A percentile compares a stretch with the other conserved stretches of the same genome.
These are phyloP conservation scores for Botrytis tulipae DNA, from an alignment of 2,329 filamentous ascomycete species.

Conservation along the genomic window DNA sequence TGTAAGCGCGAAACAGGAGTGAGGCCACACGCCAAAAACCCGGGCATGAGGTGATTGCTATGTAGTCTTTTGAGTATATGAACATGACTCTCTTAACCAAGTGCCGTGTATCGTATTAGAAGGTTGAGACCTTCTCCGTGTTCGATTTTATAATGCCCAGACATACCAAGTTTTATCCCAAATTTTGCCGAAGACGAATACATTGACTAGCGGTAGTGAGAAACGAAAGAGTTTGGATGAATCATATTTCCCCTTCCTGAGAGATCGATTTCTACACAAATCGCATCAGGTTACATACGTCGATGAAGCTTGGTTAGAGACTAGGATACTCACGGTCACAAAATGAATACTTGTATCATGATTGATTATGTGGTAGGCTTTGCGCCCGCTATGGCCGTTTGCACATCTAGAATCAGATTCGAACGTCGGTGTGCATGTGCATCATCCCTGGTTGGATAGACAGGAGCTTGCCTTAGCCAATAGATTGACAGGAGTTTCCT, in stretches of 20 bases:
- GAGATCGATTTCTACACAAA: neutral
- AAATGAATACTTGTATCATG: neutral
- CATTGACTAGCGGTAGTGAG: neutral
- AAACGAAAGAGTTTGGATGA: neutral
- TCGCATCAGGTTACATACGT: neutral
- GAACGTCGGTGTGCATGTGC: neutral
- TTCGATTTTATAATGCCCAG: neutral
- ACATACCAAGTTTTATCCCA: neutral
- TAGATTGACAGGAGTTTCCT: neutral
- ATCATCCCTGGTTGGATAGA: neutral
- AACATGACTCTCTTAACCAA: neutral
- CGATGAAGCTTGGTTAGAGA: neutral
- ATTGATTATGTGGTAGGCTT: neutral
- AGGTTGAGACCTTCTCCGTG: neutral
- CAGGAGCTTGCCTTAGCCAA: neutral
- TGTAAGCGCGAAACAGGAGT: neutral
- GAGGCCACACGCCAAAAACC: neutral
- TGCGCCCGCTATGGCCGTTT: neutral
- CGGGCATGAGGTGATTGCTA: neutral
- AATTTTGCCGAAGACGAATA: neutral
- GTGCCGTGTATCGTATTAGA: neutral
- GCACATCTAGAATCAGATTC: neutral
- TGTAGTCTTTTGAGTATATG: neutral
- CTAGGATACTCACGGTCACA: neutral
- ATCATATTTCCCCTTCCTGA: neutral